Conservation (phyloP, 371 early-diverging fungal species). For the Circinella minor region DNA sequence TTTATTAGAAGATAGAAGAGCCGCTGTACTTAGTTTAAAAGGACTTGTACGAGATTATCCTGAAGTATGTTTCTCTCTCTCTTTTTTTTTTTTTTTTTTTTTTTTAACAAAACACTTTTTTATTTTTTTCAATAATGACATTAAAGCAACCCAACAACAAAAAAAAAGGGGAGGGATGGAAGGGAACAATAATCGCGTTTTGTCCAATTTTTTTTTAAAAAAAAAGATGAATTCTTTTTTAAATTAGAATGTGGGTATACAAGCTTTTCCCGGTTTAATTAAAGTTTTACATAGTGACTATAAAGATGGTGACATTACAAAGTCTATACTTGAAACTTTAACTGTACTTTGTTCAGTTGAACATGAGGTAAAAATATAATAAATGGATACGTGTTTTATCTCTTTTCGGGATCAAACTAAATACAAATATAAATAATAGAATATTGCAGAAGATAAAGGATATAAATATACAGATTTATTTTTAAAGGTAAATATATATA, state of each 20-base stretch:
- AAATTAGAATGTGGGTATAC: slow-evolving; percentile 82
- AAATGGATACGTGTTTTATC: no score
- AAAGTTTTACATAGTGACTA: slow-evolving; percentile 78
- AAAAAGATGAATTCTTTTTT: not conserved
- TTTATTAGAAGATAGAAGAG: slow-evolving; percentile 87
- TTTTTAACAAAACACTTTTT: no score
- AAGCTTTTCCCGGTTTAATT: slow-evolving; percentile 75
- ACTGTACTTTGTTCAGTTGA: slow-evolving; percentile 74
- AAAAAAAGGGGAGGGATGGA: not conserved
- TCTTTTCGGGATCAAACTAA: not conserved
- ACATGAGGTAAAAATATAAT: slow-evolving; percentile 27
- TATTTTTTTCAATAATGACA: slow-evolving; percentile 1
- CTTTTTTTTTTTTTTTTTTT: no score
- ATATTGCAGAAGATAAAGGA: slow-evolving; percentile 43
- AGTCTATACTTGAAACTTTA: slow-evolving; percentile 85
- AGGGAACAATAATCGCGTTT: not conserved
- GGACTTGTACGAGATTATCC: slow-evolving; percentile 80
- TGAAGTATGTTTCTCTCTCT: slow-evolving; percentile 32
- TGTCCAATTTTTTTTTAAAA: no score
- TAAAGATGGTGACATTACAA: slow-evolving; percentile 82
- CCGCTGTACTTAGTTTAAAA: slow-evolving; percentile 86
- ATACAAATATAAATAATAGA: slow-evolving; percentile 23
- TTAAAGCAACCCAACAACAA: not conserved
- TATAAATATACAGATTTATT: slow-evolving; percentile 56
- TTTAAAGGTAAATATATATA: slow-evolving; percentile 41